phyloP scores from a whole-genome alignment of 345 rosid genomes.

The Salix koriyanagi region DNA sequence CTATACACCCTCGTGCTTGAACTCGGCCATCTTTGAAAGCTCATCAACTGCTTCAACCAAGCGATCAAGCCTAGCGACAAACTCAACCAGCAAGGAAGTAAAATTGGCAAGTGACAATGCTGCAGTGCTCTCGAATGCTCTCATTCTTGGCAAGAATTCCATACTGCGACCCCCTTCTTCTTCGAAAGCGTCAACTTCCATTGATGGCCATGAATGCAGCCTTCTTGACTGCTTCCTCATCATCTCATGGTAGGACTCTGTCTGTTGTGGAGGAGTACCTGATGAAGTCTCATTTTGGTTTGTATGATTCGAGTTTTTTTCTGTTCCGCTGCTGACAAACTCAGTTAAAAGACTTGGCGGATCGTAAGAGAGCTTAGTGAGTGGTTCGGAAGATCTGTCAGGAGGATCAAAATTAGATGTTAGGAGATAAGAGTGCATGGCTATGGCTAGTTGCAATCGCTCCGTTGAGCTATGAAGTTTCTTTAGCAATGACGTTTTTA shows the following conservation, averaged over 20 bases:
- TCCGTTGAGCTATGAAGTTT: conserved; percentile 45
- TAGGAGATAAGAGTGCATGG: conserved; percentile 52
- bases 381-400: conserved; percentile 28
- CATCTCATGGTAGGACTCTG: conserved; percentile 47
- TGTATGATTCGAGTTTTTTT: not conserved
- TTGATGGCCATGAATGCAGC: conserved; percentile 56
- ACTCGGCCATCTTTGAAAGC: conserved; percentile 52
- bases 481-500: conserved; percentile 34
- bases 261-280: conserved; percentile 11
- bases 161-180: conserved; percentile 36
- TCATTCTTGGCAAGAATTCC: conserved; percentile 44
- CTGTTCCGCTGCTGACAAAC: conserved; percentile 12
- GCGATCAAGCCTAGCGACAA: conserved; percentile 60
- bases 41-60: conserved; percentile 57
- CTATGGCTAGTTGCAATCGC: conserved; percentile 44
- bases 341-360: conserved; percentile 6
- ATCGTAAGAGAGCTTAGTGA: conserved; percentile 19
- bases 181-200: conserved; percentile 51
- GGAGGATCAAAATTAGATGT: conserved; percentile 23
- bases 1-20: conserved; percentile 36
- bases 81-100: conserved; percentile 58
- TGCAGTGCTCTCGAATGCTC: conserved; percentile 51
- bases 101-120: conserved; percentile 55
- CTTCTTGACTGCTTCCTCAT: conserved; percentile 57
- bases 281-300: not conserved